phyloP scores from a whole-genome alignment of 805 yeast species.

The Clavispora santaluciae region DNA sequence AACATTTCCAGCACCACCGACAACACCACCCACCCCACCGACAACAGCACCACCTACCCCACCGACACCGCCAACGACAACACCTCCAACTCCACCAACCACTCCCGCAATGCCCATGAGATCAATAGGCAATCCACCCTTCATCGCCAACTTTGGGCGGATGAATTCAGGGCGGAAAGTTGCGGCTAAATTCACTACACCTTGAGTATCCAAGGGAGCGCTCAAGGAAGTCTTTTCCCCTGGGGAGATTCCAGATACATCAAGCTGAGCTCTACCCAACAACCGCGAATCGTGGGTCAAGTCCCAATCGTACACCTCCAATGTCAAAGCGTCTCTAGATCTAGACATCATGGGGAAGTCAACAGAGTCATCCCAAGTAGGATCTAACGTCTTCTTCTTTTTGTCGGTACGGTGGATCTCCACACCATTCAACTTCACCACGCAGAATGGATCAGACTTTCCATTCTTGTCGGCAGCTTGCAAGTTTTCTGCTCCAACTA shows the following conservation, averaged over 20 bases:
- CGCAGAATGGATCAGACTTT: slow-evolving; percentile 67
- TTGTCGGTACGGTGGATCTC: slow-evolving; percentile 55
- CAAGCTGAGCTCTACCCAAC: slow-evolving; percentile 50
- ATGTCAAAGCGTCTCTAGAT: slow-evolving; percentile 43
- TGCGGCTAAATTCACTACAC: slow-evolving; percentile 50
- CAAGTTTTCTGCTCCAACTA: slow-evolving; percentile 52
- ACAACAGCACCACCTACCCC: slow-evolving; percentile 42
- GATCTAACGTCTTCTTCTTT: slow-evolving; percentile 63
- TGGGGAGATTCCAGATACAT: slow-evolving; percentile 47
- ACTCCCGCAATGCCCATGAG: slow-evolving; percentile 38
- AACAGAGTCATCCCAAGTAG: slow-evolving; percentile 70
- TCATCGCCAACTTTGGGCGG: slow-evolving; percentile 51
- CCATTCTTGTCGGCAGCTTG: slow-evolving; percentile 66
- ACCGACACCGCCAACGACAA: slow-evolving; percentile 42
- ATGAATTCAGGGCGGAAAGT: slow-evolving; percentile 61
- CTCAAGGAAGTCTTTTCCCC: slow-evolving; percentile 41
- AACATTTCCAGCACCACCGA: slow-evolving; percentile 33
- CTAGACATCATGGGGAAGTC: slow-evolving; percentile 61
- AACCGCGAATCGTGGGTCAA: slow-evolving; percentile 63
- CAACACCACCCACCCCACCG: slow-evolving; percentile 39
- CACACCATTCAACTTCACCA: slow-evolving; percentile 49
- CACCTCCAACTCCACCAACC: slow-evolving; percentile 43
- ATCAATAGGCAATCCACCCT: slow-evolving; percentile 37
- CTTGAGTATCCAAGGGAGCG: slow-evolving; percentile 59
- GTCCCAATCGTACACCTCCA: slow-evolving; percentile 73